A percentile compares a stretch with the other conserved stretches of the same genome.
phyloP scores from a whole-genome alignment of 2,329 filamentous ascomycete genomes.

The Botryotinia calthae region DNA sequence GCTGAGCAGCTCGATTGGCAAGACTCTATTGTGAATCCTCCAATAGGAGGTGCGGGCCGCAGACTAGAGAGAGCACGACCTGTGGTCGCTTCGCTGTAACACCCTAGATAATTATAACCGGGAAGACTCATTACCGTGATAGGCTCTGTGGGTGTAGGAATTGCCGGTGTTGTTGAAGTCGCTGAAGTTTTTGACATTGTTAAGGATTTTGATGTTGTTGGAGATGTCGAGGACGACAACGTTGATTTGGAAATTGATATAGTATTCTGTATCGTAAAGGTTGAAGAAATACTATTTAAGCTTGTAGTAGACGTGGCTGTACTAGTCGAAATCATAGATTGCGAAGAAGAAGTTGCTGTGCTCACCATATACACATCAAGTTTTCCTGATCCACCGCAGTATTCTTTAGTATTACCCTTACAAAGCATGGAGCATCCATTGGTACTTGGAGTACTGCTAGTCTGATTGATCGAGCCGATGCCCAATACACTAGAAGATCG shows the following conservation, averaged over 20 bases:
- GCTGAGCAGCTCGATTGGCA: slow-evolving; percentile 35
- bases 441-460: slow-evolving; percentile 14
- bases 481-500: slow-evolving; percentile 12
- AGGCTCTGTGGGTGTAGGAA: slow-evolving; percentile 41
- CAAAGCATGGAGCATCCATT: slow-evolving; percentile 27
- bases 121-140: slow-evolving; percentile 44
- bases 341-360: background rate
- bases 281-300: background rate
- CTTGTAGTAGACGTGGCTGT: background rate
- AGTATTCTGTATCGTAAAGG: background rate
- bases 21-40: slow-evolving; percentile 37
- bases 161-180: background rate
- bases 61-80: slow-evolving; percentile 44
- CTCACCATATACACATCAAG: slow-evolving; percentile 29
- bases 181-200: background rate
- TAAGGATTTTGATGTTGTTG: background rate
- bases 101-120: slow-evolving; percentile 47
- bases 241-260: background rate
- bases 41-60: slow-evolving; percentile 13
- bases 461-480: slow-evolving; percentile 19
- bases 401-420: slow-evolving; percentile 31
- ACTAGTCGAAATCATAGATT: slow-evolving; percentile 11
- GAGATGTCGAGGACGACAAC: background rate
- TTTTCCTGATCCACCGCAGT: slow-evolving; percentile 36
- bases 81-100: slow-evolving; percentile 48